Evolutionary conservation across 2,329 filamentous ascomycete species (phyloP).

Genomic region (Blastomyces parvus): DNA sequence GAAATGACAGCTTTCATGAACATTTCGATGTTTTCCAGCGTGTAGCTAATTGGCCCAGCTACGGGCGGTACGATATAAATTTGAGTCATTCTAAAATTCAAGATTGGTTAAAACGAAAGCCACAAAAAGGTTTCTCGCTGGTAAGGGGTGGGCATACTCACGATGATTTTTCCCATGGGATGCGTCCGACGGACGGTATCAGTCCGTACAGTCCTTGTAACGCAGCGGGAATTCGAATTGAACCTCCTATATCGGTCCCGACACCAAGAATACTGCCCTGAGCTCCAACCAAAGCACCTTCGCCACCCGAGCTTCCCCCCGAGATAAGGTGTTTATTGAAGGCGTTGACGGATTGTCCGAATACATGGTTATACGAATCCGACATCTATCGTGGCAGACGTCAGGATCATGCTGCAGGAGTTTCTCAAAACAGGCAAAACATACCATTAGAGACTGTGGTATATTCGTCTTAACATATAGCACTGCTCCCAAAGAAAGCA

Average conservation of each 20-base stretch:
- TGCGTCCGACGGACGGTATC: constrained; percentile 27
- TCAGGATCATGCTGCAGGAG: constrained; percentile 24
- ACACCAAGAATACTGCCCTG: constrained; percentile 51
- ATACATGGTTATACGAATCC: constrained; percentile 9
- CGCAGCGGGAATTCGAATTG: constrained; percentile 27
- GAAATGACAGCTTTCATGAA: constrained; percentile 28
- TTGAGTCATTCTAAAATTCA: constrained; percentile 18
- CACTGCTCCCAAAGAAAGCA: constrained; percentile 37
- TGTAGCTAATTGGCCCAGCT: constrained; percentile 24
- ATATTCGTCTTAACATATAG: constrained; percentile 51
- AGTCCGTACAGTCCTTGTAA: constrained; percentile 30
- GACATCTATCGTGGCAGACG: background rate
- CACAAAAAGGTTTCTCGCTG: background rate
- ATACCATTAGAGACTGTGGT: constrained; percentile 58
- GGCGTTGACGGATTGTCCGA: constrained; percentile 55
- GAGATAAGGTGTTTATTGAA: constrained; percentile 53
- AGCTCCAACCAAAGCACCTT: constrained; percentile 53
- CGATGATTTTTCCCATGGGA: constrained; percentile 30
- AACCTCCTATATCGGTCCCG: constrained; percentile 51
- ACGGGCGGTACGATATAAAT: constrained; percentile 22
- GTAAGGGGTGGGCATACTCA: constrained; percentile 25
- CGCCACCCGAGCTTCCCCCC: constrained; percentile 58
- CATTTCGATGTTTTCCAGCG: constrained; percentile 20
- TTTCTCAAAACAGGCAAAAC: constrained; percentile 57
- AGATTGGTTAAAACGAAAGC: background rate